Conservation (phyloP, 176 grass and related monocot species). For the Chrysopogon serrulatus region DNA sequence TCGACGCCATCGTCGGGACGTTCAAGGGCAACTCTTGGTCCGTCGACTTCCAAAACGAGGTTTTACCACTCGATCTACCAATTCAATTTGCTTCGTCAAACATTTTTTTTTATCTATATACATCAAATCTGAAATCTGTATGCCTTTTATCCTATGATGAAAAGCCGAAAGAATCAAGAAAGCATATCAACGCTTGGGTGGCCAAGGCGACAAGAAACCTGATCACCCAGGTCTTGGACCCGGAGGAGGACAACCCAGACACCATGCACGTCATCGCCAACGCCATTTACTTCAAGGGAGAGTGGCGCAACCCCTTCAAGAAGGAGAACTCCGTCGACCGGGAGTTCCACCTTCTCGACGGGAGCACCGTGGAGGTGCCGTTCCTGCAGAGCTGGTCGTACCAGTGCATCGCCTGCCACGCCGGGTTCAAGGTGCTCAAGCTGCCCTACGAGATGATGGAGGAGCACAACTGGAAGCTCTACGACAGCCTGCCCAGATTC, state of each 20-base stretch:
- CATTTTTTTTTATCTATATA: too few species aligned
- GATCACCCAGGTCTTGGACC: conserved; percentile 10
- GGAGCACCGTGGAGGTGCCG: background rate
- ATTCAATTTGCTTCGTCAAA: too few species aligned
- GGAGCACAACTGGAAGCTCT: too few species aligned
- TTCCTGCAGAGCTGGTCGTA: conserved; percentile 15
- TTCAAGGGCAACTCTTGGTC: background rate
- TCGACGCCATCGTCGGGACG: background rate
- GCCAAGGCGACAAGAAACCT: background rate
- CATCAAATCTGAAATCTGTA: too few species aligned
- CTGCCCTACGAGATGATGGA: too few species aligned
- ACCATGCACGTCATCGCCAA: conserved; percentile 25
- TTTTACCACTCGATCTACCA: too few species aligned
- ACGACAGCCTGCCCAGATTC: too few species aligned
- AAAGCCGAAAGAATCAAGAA: background rate
- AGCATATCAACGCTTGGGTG: conserved; percentile 26
- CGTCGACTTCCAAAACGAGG: background rate
- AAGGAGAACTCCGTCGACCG: background rate
- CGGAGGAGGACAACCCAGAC: fast-evolving
- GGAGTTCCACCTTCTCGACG: background rate
- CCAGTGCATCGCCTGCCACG: background rate
- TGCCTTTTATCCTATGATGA: too few species aligned
- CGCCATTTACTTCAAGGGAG: conserved; percentile 44
- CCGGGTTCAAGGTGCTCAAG: conserved; percentile 8
- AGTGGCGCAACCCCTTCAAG: conserved; percentile 16